Evolutionary conservation across 768 basidiomycete genomes (phyloP).

Genomic region (Boletus vinaceobasis): DNA sequence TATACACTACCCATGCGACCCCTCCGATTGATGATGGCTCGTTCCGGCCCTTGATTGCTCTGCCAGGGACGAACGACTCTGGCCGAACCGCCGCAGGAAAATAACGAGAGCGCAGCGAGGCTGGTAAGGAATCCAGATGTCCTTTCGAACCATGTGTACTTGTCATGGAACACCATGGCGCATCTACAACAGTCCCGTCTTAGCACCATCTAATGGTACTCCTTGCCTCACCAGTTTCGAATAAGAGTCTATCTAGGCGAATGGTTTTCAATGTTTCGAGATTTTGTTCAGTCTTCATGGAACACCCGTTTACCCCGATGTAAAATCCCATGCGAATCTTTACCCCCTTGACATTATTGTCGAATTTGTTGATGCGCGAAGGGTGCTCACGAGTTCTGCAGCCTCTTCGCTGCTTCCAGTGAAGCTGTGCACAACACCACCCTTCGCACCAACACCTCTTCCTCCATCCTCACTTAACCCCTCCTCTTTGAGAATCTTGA

Average conservation of each 20-base stretch:
- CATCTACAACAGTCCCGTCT: slow-evolving; percentile 39
- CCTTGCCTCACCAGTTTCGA: slow-evolving; percentile 63
- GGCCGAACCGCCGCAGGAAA: slow-evolving; percentile 50
- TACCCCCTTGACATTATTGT: background rate
- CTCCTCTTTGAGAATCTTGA: slow-evolving; percentile 59
- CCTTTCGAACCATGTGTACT: slow-evolving; percentile 59
- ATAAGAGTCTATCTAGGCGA: slow-evolving; percentile 55
- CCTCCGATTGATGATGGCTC: slow-evolving; percentile 65
- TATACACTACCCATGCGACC: slow-evolving; percentile 69
- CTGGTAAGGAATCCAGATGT: slow-evolving; percentile 47
- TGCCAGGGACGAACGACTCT: slow-evolving; percentile 56
- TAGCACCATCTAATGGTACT: background rate
- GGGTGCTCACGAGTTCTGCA: slow-evolving; percentile 55
- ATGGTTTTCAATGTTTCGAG: slow-evolving; percentile 52
- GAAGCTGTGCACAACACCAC: slow-evolving; percentile 83
- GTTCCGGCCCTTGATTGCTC: slow-evolving; percentile 72
- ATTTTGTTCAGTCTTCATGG: slow-evolving; percentile 69
- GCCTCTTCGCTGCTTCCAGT: slow-evolving; percentile 66
- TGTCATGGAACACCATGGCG: slow-evolving; percentile 73
- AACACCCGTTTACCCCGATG: slow-evolving; percentile 68
- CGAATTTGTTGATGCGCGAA: background rate
- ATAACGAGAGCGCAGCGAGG: slow-evolving; percentile 44
- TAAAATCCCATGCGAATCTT: slow-evolving; percentile 70
- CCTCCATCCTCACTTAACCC: slow-evolving; percentile 62
- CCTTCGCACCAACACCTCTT: slow-evolving; percentile 49